phyloP scores from a whole-genome alignment of 1,284 basidiomycete species.

The Ganoderma lucidum region DNA sequence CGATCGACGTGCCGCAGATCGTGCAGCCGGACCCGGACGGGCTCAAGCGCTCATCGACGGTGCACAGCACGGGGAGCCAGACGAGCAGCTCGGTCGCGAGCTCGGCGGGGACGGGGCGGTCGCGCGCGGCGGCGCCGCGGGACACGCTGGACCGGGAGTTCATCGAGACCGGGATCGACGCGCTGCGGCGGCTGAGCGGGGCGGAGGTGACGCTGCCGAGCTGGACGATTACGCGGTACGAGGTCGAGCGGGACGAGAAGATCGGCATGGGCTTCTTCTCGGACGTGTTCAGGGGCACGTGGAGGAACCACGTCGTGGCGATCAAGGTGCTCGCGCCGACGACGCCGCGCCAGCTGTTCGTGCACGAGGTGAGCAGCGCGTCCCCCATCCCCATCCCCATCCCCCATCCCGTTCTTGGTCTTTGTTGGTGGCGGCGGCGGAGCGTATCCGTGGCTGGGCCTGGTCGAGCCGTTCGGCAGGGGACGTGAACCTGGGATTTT shows the following conservation, averaged over 20 bases:
- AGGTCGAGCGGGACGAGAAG: slow-evolving; percentile 67
- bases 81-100: slow-evolving; percentile 16
- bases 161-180: slow-evolving; percentile 57
- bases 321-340: slow-evolving; percentile 51
- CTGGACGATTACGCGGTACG: slow-evolving; percentile 80
- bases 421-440: neutral
- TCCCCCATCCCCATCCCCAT: too few relatives aligned
- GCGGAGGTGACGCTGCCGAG: slow-evolving; percentile 54
- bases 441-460: neutral
- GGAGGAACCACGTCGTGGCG: slow-evolving; percentile 67
- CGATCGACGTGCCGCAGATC: neutral
- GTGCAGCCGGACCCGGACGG: slow-evolving; percentile 14
- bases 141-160: slow-evolving; percentile 54
- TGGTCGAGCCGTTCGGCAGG: neutral
- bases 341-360: slow-evolving; percentile 47
- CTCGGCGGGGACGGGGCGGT: slow-evolving; percentile 18
- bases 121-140: slow-evolving; percentile 25
- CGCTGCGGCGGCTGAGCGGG: slow-evolving; percentile 53
- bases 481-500: neutral
- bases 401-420: neutral
- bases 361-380: slow-evolving; percentile 40
- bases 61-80: slow-evolving; percentile 28
- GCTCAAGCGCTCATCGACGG: slow-evolving; percentile 39
- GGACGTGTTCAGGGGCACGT: slow-evolving; percentile 72
- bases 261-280: slow-evolving; percentile 76